Evolutionary conservation across 1,284 basidiomycete species (phyloP).

Genomic region (Amylostereum areolatum): DNA sequence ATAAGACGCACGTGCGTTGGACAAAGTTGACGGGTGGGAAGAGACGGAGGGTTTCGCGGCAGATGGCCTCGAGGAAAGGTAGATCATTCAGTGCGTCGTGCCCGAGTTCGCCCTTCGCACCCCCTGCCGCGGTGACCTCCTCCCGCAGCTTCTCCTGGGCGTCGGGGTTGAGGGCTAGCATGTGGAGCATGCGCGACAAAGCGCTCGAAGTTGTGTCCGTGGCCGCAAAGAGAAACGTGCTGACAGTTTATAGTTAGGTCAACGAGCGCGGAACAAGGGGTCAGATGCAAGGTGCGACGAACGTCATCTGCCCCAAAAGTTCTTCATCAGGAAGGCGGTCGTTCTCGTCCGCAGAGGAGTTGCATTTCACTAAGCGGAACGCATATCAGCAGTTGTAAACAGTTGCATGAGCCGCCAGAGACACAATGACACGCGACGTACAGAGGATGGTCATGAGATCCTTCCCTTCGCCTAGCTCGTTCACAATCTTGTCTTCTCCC

Average conservation of each 20-base stretch:
- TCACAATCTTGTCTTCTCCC: conserved; percentile 25
- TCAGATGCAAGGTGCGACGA: background rate
- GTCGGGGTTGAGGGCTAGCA: conserved; percentile 16
- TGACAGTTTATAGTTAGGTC: conserved; percentile 2
- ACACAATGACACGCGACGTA: conserved; percentile 19
- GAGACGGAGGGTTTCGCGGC: conserved; percentile 26
- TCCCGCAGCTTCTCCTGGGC: conserved; percentile 20
- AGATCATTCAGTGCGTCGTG: conserved; percentile 23
- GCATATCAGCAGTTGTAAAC: background rate
- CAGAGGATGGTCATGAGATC: conserved; percentile 41
- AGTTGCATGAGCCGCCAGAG: background rate
- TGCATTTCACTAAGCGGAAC: background rate
- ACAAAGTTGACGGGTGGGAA: conserved; percentile 8
- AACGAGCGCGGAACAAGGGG: too few relatives aligned
- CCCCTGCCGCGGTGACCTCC: conserved; percentile 17
- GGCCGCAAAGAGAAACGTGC: conserved; percentile 23
- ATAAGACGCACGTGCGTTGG: background rate
- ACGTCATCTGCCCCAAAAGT: background rate
- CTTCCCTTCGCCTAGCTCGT: conserved; percentile 29
- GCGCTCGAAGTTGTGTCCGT: conserved; percentile 23
- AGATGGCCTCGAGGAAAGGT: conserved; percentile 27
- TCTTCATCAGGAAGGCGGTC: background rate
- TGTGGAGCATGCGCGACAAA: conserved; percentile 18
- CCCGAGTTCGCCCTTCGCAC: conserved; percentile 14
- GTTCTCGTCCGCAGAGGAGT: background rate